Conservation (phyloP, 345 rosid genomes). For the Cochlearia excelsa region DNA sequence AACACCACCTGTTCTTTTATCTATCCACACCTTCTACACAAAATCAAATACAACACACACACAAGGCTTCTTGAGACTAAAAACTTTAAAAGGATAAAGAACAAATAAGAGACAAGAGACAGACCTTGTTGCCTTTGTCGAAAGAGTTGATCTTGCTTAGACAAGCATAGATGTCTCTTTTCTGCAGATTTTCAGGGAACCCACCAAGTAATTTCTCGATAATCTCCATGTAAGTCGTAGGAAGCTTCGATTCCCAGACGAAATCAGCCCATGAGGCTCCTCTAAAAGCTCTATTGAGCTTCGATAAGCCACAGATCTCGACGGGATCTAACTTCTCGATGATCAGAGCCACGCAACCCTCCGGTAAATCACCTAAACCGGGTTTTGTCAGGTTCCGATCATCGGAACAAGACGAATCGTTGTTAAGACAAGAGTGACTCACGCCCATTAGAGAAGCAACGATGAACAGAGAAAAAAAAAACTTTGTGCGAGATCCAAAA, state of each 20-base stretch:
- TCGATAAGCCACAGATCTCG: constrained; percentile 73
- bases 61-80: neutral
- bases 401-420: constrained; percentile 25
- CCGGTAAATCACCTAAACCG: constrained; percentile 76
- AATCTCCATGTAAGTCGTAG: constrained; percentile 52
- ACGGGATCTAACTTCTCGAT: constrained; percentile 65
- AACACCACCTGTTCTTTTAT: constrained; percentile 61
- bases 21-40: constrained; percentile 80
- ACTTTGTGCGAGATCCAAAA: constrained; percentile 11
- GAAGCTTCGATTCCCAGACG: constrained; percentile 93
- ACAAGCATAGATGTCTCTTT: constrained; percentile 60
- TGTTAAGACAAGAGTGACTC: constrained; percentile 42
- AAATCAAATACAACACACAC: neutral
- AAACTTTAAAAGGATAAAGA: neutral
- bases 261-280: constrained; percentile 95
- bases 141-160: constrained; percentile 55
- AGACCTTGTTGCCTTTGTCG: constrained; percentile 77
- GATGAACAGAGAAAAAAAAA: neutral
- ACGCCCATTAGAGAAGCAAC: constrained; percentile 50
- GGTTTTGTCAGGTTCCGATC: constrained; percentile 25
- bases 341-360: constrained; percentile 69
- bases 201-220: constrained; percentile 52
- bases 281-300: constrained; percentile 70
- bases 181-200: constrained; percentile 42
- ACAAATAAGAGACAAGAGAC: neutral